Evolutionary conservation across 495 filamentous ascomycete species (phyloP).

Genomic region (Xylaria longipes): DNA sequence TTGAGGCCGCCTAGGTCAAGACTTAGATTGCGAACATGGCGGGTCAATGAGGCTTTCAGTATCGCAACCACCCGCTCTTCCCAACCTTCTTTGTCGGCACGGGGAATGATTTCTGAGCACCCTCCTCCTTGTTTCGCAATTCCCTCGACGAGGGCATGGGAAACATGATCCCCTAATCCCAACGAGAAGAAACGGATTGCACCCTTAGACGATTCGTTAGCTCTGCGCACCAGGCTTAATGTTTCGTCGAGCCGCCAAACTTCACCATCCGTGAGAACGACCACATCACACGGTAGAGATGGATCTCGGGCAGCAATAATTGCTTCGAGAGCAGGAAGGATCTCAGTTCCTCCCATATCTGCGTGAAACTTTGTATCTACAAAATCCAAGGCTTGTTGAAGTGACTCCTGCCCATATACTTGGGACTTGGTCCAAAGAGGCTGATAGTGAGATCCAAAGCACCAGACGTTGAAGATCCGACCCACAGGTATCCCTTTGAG

Average conservation of each 20-base stretch:
- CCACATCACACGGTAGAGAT: too few relatives aligned
- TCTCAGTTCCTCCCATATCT: too few relatives aligned
- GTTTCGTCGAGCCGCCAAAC: conserved; percentile 54
- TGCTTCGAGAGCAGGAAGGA: too few relatives aligned
- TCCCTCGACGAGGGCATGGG: conserved; percentile 62
- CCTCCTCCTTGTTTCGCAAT: conserved; percentile 62
- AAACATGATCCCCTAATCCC: conserved; percentile 61
- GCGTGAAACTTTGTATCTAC: too few relatives aligned
- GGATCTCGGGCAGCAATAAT: too few relatives aligned
- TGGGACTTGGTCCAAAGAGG: too few relatives aligned
- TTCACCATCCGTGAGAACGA: conserved; percentile 65
- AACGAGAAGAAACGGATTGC: conserved; percentile 62
- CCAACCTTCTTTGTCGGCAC: conserved; percentile 41
- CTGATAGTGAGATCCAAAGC: too few relatives aligned
- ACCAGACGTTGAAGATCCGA: too few relatives aligned
- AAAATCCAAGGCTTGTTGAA: too few relatives aligned
- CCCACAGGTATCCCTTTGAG: too few relatives aligned
- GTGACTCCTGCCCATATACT: too few relatives aligned
- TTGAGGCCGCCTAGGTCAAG: not conserved
- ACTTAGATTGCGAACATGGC: not conserved
- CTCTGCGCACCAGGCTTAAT: conserved; percentile 52
- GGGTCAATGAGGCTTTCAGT: conserved; percentile 61
- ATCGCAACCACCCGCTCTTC: conserved; percentile 61
- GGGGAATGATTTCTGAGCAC: conserved; percentile 57
- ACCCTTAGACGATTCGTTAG: conserved; percentile 41